Conservation (phyloP, 495 filamentous ascomycete genomes). For the Barbatosphaeria neglecta region DNA sequence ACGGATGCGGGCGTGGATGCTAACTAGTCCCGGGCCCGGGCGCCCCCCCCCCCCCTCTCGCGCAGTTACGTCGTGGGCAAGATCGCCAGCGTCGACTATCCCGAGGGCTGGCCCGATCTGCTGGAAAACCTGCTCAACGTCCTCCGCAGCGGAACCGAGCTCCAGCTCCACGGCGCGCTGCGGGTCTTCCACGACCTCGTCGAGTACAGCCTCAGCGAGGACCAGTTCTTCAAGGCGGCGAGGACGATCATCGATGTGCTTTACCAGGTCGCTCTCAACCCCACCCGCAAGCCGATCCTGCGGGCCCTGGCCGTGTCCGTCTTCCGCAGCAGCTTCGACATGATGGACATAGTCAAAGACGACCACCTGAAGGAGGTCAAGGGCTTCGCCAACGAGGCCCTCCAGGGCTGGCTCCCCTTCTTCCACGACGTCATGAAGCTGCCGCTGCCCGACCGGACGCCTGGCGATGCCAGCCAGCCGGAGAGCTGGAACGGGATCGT, state of each 20-base stretch:
- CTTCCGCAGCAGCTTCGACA: conserved; percentile 84
- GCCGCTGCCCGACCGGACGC: conserved; percentile 45
- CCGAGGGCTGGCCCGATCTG: conserved; percentile 81
- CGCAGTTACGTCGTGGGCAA: conserved; percentile 80
- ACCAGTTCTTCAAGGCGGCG: conserved; percentile 85
- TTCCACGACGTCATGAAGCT: conserved; percentile 62
- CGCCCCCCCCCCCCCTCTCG: too few species aligned
- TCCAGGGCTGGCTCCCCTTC: conserved; percentile 78
- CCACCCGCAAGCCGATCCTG: conserved; percentile 57
- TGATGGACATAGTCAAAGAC: conserved; percentile 89
- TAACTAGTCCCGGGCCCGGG: too few species aligned
- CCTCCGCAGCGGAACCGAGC: conserved; percentile 58
- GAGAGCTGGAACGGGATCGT: conserved; percentile 64
- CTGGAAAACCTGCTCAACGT: conserved; percentile 68
- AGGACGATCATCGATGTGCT: conserved; percentile 70
- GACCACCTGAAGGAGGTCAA: conserved; percentile 77
- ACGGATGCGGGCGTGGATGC: not conserved
- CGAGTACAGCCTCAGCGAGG: conserved; percentile 82
- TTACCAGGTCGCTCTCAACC: conserved; percentile 68
- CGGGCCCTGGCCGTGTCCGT: conserved; percentile 77
- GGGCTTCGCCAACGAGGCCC: conserved; percentile 73
- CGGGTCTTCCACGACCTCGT: conserved; percentile 82
- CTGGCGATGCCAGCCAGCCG: conserved; percentile 24
- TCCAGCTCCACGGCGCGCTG: conserved; percentile 77
- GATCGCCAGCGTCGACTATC: conserved; percentile 87